Evolutionary conservation across 2,329 filamentous ascomycete genomes (phyloP).

Genomic region (Talaromyces piceae): DNA sequence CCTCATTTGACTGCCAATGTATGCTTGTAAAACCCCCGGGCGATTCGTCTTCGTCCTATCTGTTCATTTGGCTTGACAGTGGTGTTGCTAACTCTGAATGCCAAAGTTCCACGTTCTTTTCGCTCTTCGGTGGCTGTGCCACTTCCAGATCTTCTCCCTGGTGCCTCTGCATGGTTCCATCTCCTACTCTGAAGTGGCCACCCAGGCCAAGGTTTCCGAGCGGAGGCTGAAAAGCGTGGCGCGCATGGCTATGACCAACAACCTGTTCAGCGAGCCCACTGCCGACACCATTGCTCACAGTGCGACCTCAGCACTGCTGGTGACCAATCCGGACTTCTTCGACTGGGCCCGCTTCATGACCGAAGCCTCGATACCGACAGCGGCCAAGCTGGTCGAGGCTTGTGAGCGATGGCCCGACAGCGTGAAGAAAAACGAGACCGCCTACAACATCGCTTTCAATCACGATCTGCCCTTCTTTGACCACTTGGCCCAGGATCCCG

Average conservation of each 20-base stretch:
- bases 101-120: constrained; percentile 18
- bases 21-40: not conserved
- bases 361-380: constrained; percentile 14
- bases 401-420: constrained; percentile 17
- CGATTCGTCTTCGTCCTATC: not conserved
- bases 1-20: constrained; percentile 10
- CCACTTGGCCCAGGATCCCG: constrained; percentile 19
- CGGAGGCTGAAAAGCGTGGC: constrained; percentile 29
- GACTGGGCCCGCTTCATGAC: constrained; percentile 50
- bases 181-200: constrained; percentile 21
- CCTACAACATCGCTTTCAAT: constrained; percentile 22
- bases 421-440: constrained; percentile 17
- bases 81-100: not conserved
- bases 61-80: not conserved
- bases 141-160: constrained; percentile 22
- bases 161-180: constrained; percentile 20
- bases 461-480: constrained; percentile 27
- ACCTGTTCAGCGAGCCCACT: constrained; percentile 48
- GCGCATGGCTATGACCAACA: constrained; percentile 52
- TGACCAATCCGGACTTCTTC: constrained; percentile 17
- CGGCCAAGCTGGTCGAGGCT: constrained; percentile 18
- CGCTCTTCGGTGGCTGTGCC: constrained; percentile 23
- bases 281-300: constrained; percentile 50
- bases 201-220: constrained; percentile 17
- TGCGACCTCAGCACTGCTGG: constrained; percentile 45